Base-by-base conservation (phyloP, 2,329 filamentous ascomycete species). In the Phyllosticta citrichinensis region DNA sequence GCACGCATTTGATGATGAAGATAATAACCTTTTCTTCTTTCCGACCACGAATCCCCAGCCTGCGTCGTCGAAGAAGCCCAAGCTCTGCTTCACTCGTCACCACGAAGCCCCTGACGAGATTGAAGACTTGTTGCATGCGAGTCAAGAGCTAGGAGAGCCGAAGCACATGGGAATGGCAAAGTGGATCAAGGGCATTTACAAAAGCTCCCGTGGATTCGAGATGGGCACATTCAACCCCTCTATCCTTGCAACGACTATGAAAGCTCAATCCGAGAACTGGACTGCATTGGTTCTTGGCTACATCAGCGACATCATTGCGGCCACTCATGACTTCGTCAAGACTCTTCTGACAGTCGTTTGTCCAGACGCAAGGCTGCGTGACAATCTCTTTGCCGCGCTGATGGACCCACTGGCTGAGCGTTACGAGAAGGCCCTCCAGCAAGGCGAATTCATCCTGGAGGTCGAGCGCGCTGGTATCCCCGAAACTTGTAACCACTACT, bases 231-330 rank as follows among this genome's bases (percentile, higher is more conserved):
- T 78, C 63, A 71, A 71, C 50, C 47, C 67, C 0, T 65, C 69
- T 10, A 65, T 84, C 14, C 66, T 85, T 0, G 69, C 75, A 0
- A 72, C 67, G 0, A 71, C 75, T 0, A 84, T 87, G 68, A 76
- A 77, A 27, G 76, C 79, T 35, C 83, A 87, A 61, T 78, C 83
- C 0, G 63, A 66, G 12, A 83, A 81, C 17, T 87, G 84, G 84
- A 65, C 73, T 0, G 55, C 62, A 0, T 66, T 87, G 1, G 75
- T 79, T 0, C 62, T 76, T 0, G 74, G 73, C 0, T 82, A 86
- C 62, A 73, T 83, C 5, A 78, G 77, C 62, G 77, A 81, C 25
- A 71, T 79, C 2, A 80, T 86, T 5, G 57, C 73, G 0, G 61
- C 80, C 0, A 77, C 85, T 0, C 83, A 87, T 54, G 61, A 71